Evolutionary conservation across 2,329 filamentous ascomycete species (phyloP).

Genomic region (Capronia americana): DNA sequence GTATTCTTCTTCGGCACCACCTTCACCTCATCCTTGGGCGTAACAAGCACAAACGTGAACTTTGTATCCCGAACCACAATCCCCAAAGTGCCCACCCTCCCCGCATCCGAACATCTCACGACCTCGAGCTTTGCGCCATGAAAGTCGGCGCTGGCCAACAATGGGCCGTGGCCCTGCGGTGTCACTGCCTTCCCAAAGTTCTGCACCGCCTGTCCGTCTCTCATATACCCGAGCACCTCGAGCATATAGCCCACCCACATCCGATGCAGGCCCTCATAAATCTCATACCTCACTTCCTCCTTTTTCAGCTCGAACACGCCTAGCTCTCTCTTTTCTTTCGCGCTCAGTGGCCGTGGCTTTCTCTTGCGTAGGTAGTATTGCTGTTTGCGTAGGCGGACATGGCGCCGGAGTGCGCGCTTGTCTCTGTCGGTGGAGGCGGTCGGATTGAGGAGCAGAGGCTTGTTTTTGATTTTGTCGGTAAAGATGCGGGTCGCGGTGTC

Average conservation of each 20-base stretch:
- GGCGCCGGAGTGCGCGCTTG: constrained; percentile 60
- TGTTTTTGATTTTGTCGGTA: constrained; percentile 80
- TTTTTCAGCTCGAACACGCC: constrained; percentile 77
- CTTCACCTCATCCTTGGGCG: constrained; percentile 60
- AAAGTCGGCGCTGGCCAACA: constrained; percentile 85
- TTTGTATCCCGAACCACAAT: constrained; percentile 90
- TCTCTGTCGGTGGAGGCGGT: constrained; percentile 65
- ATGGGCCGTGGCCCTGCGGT: constrained; percentile 59
- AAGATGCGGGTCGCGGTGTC: constrained; percentile 74
- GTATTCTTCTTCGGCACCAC: constrained; percentile 88
- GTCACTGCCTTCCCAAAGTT: constrained; percentile 50
- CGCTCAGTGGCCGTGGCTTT: constrained; percentile 74
- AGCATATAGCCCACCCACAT: constrained; percentile 87
- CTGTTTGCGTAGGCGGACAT: constrained; percentile 55
- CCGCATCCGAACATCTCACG: constrained; percentile 78
- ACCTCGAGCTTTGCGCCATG: constrained; percentile 87
- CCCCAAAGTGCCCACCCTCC: constrained; percentile 80
- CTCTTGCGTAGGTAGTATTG: constrained; percentile 55
- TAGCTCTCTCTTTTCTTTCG: constrained; percentile 75
- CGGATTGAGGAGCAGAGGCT: constrained; percentile 74
- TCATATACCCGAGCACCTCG: constrained; percentile 71
- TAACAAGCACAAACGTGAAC: constrained; percentile 85
- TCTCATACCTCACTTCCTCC: constrained; percentile 70
- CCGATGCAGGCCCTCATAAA: constrained; percentile 77
- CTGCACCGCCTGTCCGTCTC: constrained; percentile 39